Percentiles rank a stretch among this genome's conserved stretches.
phyloP scores from a whole-genome alignment of 306 rosid genomes.

The Vigna radiata region DNA sequence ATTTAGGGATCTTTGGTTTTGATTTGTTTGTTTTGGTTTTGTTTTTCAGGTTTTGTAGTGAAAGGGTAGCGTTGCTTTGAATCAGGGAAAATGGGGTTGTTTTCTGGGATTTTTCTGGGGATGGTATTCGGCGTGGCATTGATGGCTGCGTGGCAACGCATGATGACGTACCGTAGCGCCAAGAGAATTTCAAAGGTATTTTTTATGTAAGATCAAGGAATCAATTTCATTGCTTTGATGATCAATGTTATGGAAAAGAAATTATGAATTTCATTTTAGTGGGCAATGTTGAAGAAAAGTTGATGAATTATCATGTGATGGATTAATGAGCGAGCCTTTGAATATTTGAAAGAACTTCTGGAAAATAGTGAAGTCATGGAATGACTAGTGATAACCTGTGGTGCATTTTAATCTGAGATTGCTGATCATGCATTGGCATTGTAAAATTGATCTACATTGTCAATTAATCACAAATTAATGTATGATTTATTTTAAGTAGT shows the following conservation, averaged over 20 bases:
- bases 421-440: not conserved
- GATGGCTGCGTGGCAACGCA: conserved; percentile 84
- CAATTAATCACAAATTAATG: not conserved
- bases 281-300: conserved; percentile 11
- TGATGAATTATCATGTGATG: conserved; percentile 41
- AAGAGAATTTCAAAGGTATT: conserved; percentile 86
- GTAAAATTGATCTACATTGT: not conserved
- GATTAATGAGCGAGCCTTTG: conserved; percentile 19
- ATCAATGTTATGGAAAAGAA: conserved; percentile 3
- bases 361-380: conserved; percentile 10
- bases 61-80: conserved; percentile 45
- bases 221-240: not conserved
- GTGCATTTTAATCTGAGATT: conserved; percentile 3
- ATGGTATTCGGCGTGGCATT: conserved; percentile 73
- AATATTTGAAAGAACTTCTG: not conserved
- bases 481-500: not conserved
- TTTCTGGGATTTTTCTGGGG: conserved; percentile 90
- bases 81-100: conserved; percentile 74
- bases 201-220: no score
- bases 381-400: not conserved
- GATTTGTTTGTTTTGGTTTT: not conserved
- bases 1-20: conserved; percentile 10
- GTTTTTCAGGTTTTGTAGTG: conserved; percentile 14
- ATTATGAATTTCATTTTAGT: conserved; percentile 6
- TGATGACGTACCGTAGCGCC: conserved; percentile 83